Base-by-base conservation (phyloP, 345 rosid genomes). In the Turnera subulata region DNA sequence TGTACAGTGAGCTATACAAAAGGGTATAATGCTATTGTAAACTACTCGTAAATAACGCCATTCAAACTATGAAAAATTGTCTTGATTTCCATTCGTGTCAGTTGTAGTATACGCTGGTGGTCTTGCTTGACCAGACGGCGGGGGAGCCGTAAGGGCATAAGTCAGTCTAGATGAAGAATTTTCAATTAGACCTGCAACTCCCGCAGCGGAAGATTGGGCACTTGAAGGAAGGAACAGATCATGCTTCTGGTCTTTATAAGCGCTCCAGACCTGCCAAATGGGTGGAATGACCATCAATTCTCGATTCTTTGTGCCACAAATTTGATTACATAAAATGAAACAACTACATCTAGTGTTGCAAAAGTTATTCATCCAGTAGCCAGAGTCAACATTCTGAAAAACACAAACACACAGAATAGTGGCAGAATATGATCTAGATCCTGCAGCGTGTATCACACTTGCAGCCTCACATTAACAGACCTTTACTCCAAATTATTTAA, bases 211-310 rank as follows among this genome's bases (percentile, higher is more conserved):
- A 23, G 96, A 89, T 61, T 93, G 96, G 5, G 89, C 96, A 58
- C 78, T 93, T 46, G 97, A 85, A 40, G 97, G 99, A 43, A 93
- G 90, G 81, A 93, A 90, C 35, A 93, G 89, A 69, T 93, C 99
- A 26, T 93, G 99, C 62, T 82, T 93, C 83, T 93, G 99, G 78
- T 90, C 97, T 69, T 93, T 89, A 60, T 93, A 93, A 6, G 96
- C 99, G 24, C 86, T 58, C 99, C 99, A 93, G 9, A 89, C 96
- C 99, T 93, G 73, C 53, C 57, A 56, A 56, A 47, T 11, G 48
- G 47, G 24, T 44, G 46, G 13, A 46, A 37, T n/a, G n/a, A n/a
- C n/a, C 35, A 29, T 29, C 35, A 29, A 8, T n/a, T n/a, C n/a
- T n/a, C n/a, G n/a, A n/a, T n/a, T n/a, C n/a, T n/a, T n/a, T n/a